Evolutionary conservation across 331 rosid species (phyloP).

Genomic region (Telfairia occidentalis): DNA sequence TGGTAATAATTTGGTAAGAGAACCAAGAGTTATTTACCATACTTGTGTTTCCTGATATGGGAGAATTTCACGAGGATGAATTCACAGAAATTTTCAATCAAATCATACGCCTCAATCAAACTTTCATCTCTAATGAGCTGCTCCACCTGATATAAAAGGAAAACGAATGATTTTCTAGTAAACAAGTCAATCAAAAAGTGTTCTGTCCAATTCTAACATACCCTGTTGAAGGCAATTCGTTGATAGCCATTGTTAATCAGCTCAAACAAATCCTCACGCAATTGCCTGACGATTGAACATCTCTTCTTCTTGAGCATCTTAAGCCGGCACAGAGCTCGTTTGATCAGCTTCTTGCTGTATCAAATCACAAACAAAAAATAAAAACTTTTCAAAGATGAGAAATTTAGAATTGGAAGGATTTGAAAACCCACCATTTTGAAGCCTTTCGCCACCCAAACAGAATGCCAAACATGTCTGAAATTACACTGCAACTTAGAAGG

Average conservation of each 20-base stretch:
- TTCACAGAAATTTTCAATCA: constrained; percentile 51
- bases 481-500: neutral
- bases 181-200: neutral
- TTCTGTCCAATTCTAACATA: constrained; percentile 11
- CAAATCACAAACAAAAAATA: neutral
- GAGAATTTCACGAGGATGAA: constrained; percentile 39
- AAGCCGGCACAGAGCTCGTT: constrained; percentile 38
- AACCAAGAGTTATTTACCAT: neutral
- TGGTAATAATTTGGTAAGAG: neutral
- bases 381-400: neutral
- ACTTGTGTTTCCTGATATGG: constrained; percentile 56
- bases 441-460: constrained; percentile 88
- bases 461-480: constrained; percentile 47
- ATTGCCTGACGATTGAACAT: constrained; percentile 34
- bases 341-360: constrained; percentile 51
- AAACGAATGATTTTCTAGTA: neutral
- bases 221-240: constrained; percentile 46
- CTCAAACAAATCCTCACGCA: constrained; percentile 46
- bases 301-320: constrained; percentile 51
- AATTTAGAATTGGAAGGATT: neutral
- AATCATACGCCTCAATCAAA: constrained; percentile 33
- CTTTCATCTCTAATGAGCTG: constrained; percentile 51
- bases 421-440: constrained; percentile 49
- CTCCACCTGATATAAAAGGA: constrained; percentile 36
- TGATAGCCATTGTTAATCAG: constrained; percentile 42